A percentile compares a stretch with the other conserved stretches of the same genome.
These are phyloP conservation scores for Hysterium pulicare DNA, from an alignment of 2,329 filamentous ascomycete genomes.

Conservation along the genomic window DNA sequence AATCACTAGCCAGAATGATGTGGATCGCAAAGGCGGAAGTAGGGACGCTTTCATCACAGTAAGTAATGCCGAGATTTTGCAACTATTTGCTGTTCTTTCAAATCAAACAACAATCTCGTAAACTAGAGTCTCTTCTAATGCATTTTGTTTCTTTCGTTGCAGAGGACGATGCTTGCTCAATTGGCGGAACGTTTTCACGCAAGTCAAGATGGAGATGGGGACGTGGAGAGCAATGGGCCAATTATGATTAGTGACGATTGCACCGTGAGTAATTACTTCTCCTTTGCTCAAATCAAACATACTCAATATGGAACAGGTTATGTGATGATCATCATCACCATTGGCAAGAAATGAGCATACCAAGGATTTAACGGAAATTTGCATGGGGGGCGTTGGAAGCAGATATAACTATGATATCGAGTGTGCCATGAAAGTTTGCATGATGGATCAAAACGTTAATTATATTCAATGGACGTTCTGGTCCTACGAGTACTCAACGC, in stretches of 20 bases:
- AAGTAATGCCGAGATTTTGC: conserved; percentile 22
- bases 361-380: too few species aligned
- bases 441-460: too few species aligned
- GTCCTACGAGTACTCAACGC: too few species aligned
- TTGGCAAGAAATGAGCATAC: too few species aligned
- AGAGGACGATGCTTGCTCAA: conserved; percentile 35
- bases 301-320: not conserved
- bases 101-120: not conserved
- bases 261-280: conserved; percentile 7
- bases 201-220: conserved; percentile 18
- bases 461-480: too few species aligned
- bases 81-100: not conserved
- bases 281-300: not conserved
- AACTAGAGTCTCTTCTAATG: not conserved
- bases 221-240: conserved; percentile 17
- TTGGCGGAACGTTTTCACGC: conserved; percentile 31
- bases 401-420: too few species aligned
- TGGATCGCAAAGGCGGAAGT: conserved; percentile 55
- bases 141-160: not conserved
- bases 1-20: conserved; percentile 62
- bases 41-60: conserved; percentile 57
- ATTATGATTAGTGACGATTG: conserved; percentile 31
- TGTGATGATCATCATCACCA: not conserved
- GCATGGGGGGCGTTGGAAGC: too few species aligned
- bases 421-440: too few species aligned